Conservation (phyloP, 2,329 filamentous ascomycete species). For the Pseudocercospora musae region DNA sequence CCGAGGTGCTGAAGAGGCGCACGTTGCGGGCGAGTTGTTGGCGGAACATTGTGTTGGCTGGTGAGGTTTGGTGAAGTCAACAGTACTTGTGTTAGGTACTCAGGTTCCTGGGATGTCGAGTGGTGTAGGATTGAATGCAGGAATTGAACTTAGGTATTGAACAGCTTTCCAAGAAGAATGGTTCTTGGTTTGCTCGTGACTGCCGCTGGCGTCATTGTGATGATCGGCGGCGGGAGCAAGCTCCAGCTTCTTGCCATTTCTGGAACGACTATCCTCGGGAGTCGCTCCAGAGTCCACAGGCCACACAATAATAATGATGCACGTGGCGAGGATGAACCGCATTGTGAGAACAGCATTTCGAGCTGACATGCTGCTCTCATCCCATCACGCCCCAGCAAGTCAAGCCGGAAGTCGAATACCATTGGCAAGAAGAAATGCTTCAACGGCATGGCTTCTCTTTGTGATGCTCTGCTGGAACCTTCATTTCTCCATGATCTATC, state of each 20-base stretch:
- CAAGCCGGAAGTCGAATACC: neutral
- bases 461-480: neutral
- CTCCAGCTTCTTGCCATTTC: slow-evolving; percentile 3
- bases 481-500: neutral
- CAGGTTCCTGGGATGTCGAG: neutral
- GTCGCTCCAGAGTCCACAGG: neutral
- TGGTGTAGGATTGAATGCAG: neutral
- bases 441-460: neutral
- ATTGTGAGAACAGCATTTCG: neutral
- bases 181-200: neutral
- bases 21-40: slow-evolving; percentile 43
- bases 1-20: slow-evolving; percentile 55
- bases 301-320: neutral
- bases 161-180: neutral
- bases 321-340: neutral
- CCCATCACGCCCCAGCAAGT: neutral
- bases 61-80: neutral
- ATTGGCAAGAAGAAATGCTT: neutral
- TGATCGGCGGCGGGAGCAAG: neutral
- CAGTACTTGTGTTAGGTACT: neutral
- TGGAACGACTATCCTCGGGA: neutral
- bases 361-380: too few relatives aligned
- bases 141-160: neutral
- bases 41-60: slow-evolving; percentile 44
- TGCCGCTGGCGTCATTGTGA: neutral